Conservation (phyloP, 1,284 basidiomycete genomes). For the Boletellus deceptivus region DNA sequence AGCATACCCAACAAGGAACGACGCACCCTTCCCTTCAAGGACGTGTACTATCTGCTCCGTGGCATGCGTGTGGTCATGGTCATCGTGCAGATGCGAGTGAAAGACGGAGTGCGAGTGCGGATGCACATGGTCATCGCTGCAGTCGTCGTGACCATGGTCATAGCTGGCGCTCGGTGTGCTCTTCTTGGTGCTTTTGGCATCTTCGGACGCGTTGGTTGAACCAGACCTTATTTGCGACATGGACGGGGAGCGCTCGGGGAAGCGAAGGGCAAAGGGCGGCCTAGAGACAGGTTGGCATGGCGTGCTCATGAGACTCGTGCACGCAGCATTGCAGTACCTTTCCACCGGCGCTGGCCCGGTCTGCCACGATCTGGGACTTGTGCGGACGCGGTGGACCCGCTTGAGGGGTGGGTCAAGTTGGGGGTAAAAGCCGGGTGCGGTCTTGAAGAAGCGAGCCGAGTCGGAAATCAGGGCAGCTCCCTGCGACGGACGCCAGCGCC, state of each 20-base stretch:
- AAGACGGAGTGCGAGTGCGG: slow-evolving; percentile 50
- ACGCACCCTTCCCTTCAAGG: slow-evolving; percentile 62
- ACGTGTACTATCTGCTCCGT: slow-evolving; percentile 74
- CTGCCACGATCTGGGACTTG: background rate
- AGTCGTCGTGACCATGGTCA: slow-evolving; percentile 13
- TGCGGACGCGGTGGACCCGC: background rate
- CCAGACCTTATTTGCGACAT: slow-evolving; percentile 38
- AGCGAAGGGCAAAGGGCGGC: background rate
- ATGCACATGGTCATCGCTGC: slow-evolving; percentile 38
- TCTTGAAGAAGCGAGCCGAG: slow-evolving; percentile 9
- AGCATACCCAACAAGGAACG: background rate
- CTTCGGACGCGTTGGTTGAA: slow-evolving; percentile 28
- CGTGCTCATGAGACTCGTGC: slow-evolving; percentile 4
- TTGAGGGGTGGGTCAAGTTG: background rate
- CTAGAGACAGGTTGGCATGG: slow-evolving; percentile 18
- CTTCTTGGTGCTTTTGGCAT: slow-evolving; percentile 2
- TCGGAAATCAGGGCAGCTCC: slow-evolving; percentile 6
- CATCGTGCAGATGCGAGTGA: slow-evolving; percentile 66
- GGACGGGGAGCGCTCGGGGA: background rate
- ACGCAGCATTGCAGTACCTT: slow-evolving; percentile 14
- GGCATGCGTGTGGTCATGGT: slow-evolving; percentile 63
- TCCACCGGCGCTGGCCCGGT: slow-evolving; percentile 4
- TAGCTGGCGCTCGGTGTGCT: background rate
- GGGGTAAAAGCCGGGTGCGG: slow-evolving; percentile 1
- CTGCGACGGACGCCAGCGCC: slow-evolving; percentile 11